Evolutionary conservation across 1,284 basidiomycete genomes (phyloP).

Genomic region (Malassezia psittaci): DNA sequence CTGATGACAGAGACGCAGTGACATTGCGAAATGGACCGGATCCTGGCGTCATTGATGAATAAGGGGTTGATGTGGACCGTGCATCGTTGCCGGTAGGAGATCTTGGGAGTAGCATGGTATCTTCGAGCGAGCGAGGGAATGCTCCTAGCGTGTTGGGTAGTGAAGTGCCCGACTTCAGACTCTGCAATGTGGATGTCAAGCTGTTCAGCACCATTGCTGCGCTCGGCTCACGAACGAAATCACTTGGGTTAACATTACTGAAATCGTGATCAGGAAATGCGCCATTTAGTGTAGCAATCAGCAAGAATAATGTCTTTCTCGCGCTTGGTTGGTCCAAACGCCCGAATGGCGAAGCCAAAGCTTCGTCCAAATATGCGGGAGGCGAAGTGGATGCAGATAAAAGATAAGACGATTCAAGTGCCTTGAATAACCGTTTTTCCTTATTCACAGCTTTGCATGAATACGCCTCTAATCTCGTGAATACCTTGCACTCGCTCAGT

Average conservation of each 20-base stretch:
- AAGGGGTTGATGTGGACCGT: neutral
- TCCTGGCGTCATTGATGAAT: neutral
- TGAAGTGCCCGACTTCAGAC: constrained; percentile 28
- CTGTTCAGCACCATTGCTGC: constrained; percentile 41
- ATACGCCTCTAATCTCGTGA: constrained; percentile 90
- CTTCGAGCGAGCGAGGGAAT: constrained; percentile 34
- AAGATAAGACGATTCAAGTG: constrained; percentile 53
- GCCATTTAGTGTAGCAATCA: constrained; percentile 91
- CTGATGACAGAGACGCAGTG: constrained; percentile 73
- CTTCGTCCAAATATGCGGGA: constrained; percentile 39
- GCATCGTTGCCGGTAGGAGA: constrained; percentile 4
- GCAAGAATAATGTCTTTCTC: constrained; percentile 78
- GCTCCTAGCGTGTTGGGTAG: constrained; percentile 34
- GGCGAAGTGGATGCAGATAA: constrained; percentile 40
- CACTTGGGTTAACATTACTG: constrained; percentile 76
- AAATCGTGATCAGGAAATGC: constrained; percentile 98
- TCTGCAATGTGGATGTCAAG: constrained; percentile 41
- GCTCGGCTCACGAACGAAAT: constrained; percentile 61
- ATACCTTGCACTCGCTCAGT: constrained; percentile 76
- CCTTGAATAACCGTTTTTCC: constrained; percentile 91
- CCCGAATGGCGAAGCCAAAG: constrained; percentile 46
- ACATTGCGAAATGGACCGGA: constrained; percentile 18
- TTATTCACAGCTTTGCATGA: constrained; percentile 93
- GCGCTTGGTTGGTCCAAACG: constrained; percentile 53
- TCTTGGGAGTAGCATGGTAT: constrained; percentile 18